These are phyloP conservation scores for Colletotrichum salicis DNA, from an alignment of 2,329 filamentous ascomycete species.

Conservation along the genomic window DNA sequence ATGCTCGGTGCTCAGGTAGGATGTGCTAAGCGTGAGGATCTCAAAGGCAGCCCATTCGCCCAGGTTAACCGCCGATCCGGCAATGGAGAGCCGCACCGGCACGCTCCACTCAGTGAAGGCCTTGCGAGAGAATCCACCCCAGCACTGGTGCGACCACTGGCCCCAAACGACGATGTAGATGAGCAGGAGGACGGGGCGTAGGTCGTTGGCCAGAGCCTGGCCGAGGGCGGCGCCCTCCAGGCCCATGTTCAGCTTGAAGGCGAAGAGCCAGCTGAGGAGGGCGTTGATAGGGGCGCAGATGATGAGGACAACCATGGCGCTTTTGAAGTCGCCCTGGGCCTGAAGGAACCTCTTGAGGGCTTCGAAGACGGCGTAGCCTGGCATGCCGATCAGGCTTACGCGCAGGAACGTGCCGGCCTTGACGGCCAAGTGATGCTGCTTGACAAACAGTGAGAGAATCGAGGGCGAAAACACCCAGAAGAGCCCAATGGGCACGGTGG, in stretches of 20 bases:
- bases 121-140: slow-evolving; percentile 52
- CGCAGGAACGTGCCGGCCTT: slow-evolving; percentile 61
- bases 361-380: slow-evolving; percentile 65
- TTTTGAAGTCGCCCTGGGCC: slow-evolving; percentile 64
- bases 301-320: slow-evolving; percentile 57
- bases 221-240: slow-evolving; percentile 63
- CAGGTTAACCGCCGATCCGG: slow-evolving; percentile 52
- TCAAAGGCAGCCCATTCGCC: slow-evolving; percentile 57
- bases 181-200: slow-evolving; percentile 59
- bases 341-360: slow-evolving; percentile 65
- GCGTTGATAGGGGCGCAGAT: slow-evolving; percentile 60
- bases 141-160: slow-evolving; percentile 53
- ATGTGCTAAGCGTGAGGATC: slow-evolving; percentile 56
- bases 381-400: slow-evolving; percentile 59
- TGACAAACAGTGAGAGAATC: slow-evolving; percentile 57
- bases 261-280: slow-evolving; percentile 60
- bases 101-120: slow-evolving; percentile 52
- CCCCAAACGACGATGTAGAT: slow-evolving; percentile 57
- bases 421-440: slow-evolving; percentile 57
- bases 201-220: slow-evolving; percentile 58
- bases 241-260: slow-evolving; percentile 53
- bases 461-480: slow-evolving; percentile 61
- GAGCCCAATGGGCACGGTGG: slow-evolving; percentile 58
- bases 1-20: slow-evolving; percentile 54
- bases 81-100: slow-evolving; percentile 51